A percentile compares a stretch with the other conserved stretches of the same genome.
Evolutionary conservation across 2,329 filamentous ascomycete species (phyloP).

Genomic region (Pseudohalonectria lignicola): DNA sequence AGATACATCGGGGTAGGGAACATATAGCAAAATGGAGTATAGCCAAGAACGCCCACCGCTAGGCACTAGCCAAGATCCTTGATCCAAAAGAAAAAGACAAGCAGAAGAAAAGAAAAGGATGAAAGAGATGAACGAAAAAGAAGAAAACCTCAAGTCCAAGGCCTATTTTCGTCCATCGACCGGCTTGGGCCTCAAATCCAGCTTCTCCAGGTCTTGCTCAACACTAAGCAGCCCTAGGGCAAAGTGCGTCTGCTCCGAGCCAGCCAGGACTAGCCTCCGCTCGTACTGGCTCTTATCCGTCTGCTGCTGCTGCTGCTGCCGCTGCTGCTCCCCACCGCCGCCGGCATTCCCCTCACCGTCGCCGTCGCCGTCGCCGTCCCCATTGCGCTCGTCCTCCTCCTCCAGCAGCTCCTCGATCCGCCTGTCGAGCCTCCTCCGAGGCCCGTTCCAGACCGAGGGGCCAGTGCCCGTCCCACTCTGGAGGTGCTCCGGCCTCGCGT

Average conservation of each 20-base stretch:
- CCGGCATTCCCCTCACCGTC: neutral
- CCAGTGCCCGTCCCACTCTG: slow-evolving; percentile 19
- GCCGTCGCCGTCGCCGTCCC: neutral
- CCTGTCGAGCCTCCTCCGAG: slow-evolving; percentile 38
- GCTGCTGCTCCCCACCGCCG: slow-evolving; percentile 20
- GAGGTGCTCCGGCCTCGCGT: slow-evolving; percentile 37
- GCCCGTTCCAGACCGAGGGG: slow-evolving; percentile 32
- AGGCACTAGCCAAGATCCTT: too few species aligned
- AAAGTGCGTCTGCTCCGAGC: slow-evolving; percentile 56
- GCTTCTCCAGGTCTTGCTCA: slow-evolving; percentile 61
- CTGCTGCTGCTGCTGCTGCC: slow-evolving; percentile 16
- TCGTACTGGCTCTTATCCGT: slow-evolving; percentile 13
- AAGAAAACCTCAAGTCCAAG: too few species aligned
- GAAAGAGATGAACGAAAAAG: too few species aligned
- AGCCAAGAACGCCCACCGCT: too few species aligned
- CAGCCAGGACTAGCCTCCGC: slow-evolving; percentile 44
- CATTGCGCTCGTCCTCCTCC: slow-evolving; percentile 5
- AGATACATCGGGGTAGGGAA: too few species aligned
- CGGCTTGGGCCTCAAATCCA: slow-evolving; percentile 50
- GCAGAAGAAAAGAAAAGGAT: too few species aligned
- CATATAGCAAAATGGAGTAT: too few species aligned
- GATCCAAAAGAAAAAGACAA: too few species aligned
- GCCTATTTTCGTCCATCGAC: too few species aligned
- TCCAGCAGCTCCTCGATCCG: slow-evolving; percentile 35
- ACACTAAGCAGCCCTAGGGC: slow-evolving; percentile 69